phyloP scores from a whole-genome alignment of 1,284 basidiomycete genomes.

The Lignosus rhinocerotis region DNA sequence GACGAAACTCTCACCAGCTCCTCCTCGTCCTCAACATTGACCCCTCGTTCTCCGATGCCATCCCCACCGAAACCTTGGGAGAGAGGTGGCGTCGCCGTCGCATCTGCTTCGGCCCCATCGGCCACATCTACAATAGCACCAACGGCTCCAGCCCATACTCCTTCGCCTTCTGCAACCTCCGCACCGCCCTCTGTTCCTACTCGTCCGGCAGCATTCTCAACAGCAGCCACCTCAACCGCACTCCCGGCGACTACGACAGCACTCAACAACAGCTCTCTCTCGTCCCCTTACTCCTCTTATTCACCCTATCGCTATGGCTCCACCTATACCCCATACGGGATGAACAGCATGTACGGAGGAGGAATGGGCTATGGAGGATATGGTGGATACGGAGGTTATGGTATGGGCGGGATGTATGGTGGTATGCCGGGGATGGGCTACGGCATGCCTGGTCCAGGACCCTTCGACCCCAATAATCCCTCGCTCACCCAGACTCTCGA shows the following conservation, averaged over 20 bases:
- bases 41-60: slow-evolving; percentile 45
- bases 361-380: slow-evolving; percentile 38
- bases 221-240: slow-evolving; percentile 28
- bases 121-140: slow-evolving; percentile 20
- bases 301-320: slow-evolving; percentile 49
- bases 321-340: slow-evolving; percentile 44
- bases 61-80: slow-evolving; percentile 90
- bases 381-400: slow-evolving; percentile 41
- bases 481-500: slow-evolving; percentile 88
- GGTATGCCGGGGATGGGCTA: slow-evolving; percentile 40
- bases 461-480: slow-evolving; percentile 53
- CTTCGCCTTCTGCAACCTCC: slow-evolving; percentile 17
- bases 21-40: slow-evolving; percentile 6
- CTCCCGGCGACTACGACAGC: slow-evolving; percentile 21
- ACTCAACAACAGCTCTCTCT: slow-evolving; percentile 27
- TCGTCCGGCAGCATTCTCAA: slow-evolving; percentile 43
- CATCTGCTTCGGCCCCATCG: slow-evolving; percentile 33
- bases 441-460: slow-evolving; percentile 44
- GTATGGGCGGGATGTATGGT: slow-evolving; percentile 42
- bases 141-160: slow-evolving; percentile 25
- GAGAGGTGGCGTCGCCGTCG: slow-evolving; percentile 46
- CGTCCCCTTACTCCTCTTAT: slow-evolving; percentile 40
- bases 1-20: not conserved
- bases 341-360: slow-evolving; percentile 40
- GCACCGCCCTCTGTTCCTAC: slow-evolving; percentile 36